Percentiles rank a stretch among this genome's conserved stretches.
These are phyloP conservation scores for Waitea zeae DNA, from an alignment of 1,284 basidiomycete species.

Conservation along the genomic window DNA sequence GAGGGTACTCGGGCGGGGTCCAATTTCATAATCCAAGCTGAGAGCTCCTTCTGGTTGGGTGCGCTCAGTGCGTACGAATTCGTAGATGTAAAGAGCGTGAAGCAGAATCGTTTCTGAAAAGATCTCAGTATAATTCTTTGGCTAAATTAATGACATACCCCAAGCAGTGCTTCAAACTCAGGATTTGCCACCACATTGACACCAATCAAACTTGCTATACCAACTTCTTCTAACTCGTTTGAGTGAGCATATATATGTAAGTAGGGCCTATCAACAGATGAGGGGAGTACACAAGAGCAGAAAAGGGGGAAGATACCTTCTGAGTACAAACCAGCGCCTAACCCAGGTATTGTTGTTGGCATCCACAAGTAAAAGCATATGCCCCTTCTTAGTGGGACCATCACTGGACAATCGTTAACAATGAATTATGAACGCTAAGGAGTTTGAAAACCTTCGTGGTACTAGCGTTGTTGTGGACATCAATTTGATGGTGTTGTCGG, in stretches of 20 bases:
- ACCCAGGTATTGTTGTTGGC: constrained; percentile 72
- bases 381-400: constrained; percentile 69
- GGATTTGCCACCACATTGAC: constrained; percentile 79
- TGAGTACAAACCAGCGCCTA: constrained; percentile 76
- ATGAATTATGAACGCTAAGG: constrained; percentile 3
- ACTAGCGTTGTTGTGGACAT: constrained; percentile 57
- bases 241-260: constrained; percentile 74
- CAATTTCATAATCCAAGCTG: constrained; percentile 66
- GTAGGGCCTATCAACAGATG: constrained; percentile 48
- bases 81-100: constrained; percentile 77
- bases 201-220: constrained; percentile 70
- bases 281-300: not conserved
- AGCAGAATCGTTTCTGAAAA: constrained; percentile 60
- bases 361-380: constrained; percentile 64
- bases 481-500: constrained; percentile 37
- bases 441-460: constrained; percentile 34
- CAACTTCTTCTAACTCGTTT: constrained; percentile 70
- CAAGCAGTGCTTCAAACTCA: constrained; percentile 73
- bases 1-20: constrained; percentile 47
- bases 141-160: constrained; percentile 32
- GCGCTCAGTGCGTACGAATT: constrained; percentile 84
- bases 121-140: constrained; percentile 3
- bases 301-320: constrained; percentile 33
- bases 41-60: constrained; percentile 61
- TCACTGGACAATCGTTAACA: constrained; percentile 30